phyloP scores from a whole-genome alignment of 2,329 filamentous ascomycete species.

The Gnomoniopsis smithogilvyi region DNA sequence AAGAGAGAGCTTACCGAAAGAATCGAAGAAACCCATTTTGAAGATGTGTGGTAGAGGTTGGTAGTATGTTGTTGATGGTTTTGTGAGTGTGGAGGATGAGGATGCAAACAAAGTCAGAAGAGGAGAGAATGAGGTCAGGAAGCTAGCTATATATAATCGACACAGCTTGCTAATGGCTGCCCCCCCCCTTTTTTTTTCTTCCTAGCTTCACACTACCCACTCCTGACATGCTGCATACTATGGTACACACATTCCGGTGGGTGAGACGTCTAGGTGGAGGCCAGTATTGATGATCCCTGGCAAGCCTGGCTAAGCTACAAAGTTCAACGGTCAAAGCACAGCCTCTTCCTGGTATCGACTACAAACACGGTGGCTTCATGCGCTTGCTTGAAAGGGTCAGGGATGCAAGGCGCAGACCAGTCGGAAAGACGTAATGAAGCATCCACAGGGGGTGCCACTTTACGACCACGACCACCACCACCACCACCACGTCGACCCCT shows the following conservation, averaged over 20 bases:
- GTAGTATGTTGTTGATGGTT: neutral
- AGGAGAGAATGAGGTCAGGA: neutral
- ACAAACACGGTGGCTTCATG: neutral
- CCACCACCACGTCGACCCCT: neutral
- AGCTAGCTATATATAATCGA: slow-evolving; percentile 16
- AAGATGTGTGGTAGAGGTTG: neutral
- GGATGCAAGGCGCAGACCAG: slow-evolving; percentile 11
- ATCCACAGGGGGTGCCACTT: neutral
- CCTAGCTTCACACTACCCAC: neutral
- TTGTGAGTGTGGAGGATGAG: neutral
- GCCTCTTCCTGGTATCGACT: slow-evolving; percentile 10
- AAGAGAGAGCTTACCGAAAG: slow-evolving; percentile 16
- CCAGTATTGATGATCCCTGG: neutral
- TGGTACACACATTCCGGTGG: neutral
- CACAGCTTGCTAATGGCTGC: neutral
- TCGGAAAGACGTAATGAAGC: slow-evolving; percentile 1
- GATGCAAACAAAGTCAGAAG: neutral
- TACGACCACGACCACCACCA: too few relatives aligned
- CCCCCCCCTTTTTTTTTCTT: neutral
- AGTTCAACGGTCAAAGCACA: slow-evolving; percentile 6
- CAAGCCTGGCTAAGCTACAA: too few relatives aligned
- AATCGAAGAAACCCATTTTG: slow-evolving; percentile 19
- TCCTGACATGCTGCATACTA: slow-evolving; percentile 4
- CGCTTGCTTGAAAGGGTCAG: slow-evolving; percentile 3
- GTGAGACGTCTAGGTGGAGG: slow-evolving; percentile 14